Evolutionary conservation across 73 alveolate genomes (phyloP), one percentile per base, ranked within the genome.

Genomic region (Breviolum minutum): DNA sequence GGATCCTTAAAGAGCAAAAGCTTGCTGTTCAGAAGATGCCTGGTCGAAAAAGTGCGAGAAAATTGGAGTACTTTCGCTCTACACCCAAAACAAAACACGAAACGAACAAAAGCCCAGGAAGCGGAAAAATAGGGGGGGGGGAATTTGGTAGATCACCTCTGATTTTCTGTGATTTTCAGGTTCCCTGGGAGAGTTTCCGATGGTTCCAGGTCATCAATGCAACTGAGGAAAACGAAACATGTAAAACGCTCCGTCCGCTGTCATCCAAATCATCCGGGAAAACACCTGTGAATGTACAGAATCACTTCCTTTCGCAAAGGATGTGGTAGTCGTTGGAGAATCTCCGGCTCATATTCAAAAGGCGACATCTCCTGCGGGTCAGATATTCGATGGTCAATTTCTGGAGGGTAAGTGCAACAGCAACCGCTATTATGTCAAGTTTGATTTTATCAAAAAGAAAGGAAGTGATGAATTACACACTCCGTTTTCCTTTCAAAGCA

Each of bases 231-330:
- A 40, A 40, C 26, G 4, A 40, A 40, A 40, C 54, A 40, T 40
- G 54, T 40, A 40, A 40, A 40, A 24, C 26, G 80, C 80, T 69
- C 80, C 26, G 4, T 69, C 79, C 27, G 19, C 4, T 16, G 5
- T 63, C 66, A 24, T 12, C 22, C 63, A 11, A 11, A 8, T 19
- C 24, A 17, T 22, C 17, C 77, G 77, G 77, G 17, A 17, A 20
- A 40, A 32, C 74, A 17, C 97, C 97, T 92, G 89, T 92, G 97
- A 79, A 92, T 92, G 90, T 92, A 83, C 7, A 92, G 89, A 62
- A 92, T 73, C 73, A 92, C 97, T 83, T 92, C 97, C 76, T 48
- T 62, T n/a, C 97, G 88, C 89, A 92, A n/a, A 27, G 97, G 97
- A 19, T 27, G 80, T 12, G 97, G 97, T 24, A 92, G 79, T 32